phyloP scores from a whole-genome alignment of 1,284 basidiomycete genomes.

The Ustilago curta region DNA sequence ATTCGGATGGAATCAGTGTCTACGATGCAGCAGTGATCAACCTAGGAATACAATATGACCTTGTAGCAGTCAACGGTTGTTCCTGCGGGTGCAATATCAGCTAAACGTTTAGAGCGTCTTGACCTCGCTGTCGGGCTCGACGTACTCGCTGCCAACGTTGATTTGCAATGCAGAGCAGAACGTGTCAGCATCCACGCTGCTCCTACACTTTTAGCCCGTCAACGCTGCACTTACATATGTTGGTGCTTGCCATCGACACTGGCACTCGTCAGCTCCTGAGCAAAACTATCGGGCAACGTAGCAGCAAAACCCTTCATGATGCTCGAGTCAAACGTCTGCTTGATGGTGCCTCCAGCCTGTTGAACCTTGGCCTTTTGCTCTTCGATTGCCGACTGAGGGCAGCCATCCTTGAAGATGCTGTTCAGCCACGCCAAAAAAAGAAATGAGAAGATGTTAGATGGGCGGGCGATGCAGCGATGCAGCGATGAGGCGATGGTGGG shows the following conservation, averaged over 20 bases:
- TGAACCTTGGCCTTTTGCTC: slow-evolving; percentile 51
- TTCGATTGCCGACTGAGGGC: slow-evolving; percentile 50
- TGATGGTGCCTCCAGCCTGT: slow-evolving; percentile 56
- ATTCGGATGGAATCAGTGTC: background rate
- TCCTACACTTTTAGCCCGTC: background rate
- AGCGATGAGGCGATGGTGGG: too few relatives aligned
- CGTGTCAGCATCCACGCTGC: background rate
- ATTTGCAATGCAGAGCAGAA: background rate
- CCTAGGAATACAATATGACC: background rate
- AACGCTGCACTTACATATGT: slow-evolving; percentile 50
- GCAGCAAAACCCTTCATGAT: slow-evolving; percentile 65
- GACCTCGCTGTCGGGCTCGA: slow-evolving; percentile 64
- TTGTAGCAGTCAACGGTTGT: background rate
- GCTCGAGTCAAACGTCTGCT: slow-evolving; percentile 58
- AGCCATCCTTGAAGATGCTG: slow-evolving; percentile 61
- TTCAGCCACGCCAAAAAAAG: background rate
- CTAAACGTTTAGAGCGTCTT: slow-evolving; percentile 33
- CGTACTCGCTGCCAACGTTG: slow-evolving; percentile 49
- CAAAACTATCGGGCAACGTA: slow-evolving; percentile 46
- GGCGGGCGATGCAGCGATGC: background rate
- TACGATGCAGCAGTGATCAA: background rate
- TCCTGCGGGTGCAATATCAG: background rate
- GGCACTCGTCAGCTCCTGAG: slow-evolving; percentile 39
- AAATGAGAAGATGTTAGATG: background rate
- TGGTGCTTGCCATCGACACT: slow-evolving; percentile 53